Evolutionary conservation across 306 rosid species (phyloP).

Genomic region (Mimosa pudica): DNA sequence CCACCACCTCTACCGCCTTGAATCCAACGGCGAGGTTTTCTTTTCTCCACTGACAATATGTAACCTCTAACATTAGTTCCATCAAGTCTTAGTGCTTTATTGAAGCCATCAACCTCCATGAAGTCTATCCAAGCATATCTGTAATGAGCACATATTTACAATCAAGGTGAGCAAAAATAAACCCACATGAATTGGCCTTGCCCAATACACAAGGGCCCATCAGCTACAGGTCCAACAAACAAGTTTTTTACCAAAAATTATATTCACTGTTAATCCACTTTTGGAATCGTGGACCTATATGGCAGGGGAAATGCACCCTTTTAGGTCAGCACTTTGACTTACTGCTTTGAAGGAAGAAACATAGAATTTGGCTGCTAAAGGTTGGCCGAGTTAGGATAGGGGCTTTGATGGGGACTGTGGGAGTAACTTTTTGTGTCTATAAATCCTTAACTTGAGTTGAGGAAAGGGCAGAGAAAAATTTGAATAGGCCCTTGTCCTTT

Average conservation of each 20-base stretch:
- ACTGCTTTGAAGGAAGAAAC: too few relatives aligned
- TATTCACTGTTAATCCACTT: too few relatives aligned
- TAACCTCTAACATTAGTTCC: slow-evolving; percentile 45
- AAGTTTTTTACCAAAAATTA: not conserved
- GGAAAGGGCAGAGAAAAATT: too few relatives aligned
- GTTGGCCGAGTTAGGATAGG: too few relatives aligned
- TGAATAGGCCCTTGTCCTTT: too few relatives aligned
- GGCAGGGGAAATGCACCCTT: too few relatives aligned
- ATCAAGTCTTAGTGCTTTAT: slow-evolving; percentile 59
- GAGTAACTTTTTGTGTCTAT: too few relatives aligned
- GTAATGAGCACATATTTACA: slow-evolving; percentile 22
- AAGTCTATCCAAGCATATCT: slow-evolving; percentile 85
- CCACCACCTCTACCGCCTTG: slow-evolving; percentile 39
- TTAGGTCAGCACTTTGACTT: too few relatives aligned
- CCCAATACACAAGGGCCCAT: not conserved
- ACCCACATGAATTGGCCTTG: not conserved
- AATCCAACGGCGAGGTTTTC: slow-evolving; percentile 45
- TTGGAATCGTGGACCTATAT: too few relatives aligned
- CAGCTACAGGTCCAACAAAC: not conserved
- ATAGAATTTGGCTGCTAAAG: too few relatives aligned
- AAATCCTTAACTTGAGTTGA: too few relatives aligned
- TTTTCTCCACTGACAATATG: slow-evolving; percentile 56
- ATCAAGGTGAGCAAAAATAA: not conserved
- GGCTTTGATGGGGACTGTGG: too few relatives aligned
- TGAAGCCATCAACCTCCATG: slow-evolving; percentile 39